Evolutionary conservation across 768 basidiomycete genomes (phyloP).

Genomic region (Melanogaster broomeanus): DNA sequence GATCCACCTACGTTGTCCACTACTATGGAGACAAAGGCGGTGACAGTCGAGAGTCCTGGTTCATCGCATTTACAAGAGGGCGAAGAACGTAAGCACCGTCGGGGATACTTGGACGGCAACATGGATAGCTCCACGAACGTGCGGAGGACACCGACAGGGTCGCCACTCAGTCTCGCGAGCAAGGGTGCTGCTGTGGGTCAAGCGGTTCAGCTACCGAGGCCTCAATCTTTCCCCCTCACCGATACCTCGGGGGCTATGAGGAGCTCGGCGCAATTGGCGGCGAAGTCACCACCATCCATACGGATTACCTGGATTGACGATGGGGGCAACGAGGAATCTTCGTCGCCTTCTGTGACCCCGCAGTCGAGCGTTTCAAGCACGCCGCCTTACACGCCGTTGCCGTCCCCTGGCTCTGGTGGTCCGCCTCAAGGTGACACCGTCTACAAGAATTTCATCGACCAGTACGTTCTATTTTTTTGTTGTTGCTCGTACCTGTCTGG

Average conservation of each 20-base stretch:
- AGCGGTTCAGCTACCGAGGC: slow-evolving; percentile 30
- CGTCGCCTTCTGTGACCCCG: slow-evolving; percentile 50
- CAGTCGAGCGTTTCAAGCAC: slow-evolving; percentile 46
- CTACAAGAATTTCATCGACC: slow-evolving; percentile 65
- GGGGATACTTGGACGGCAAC: slow-evolving; percentile 54
- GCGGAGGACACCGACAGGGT: slow-evolving; percentile 52
- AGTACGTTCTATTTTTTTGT: slow-evolving; percentile 42
- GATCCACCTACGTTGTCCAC: slow-evolving; percentile 6
- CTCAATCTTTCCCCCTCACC: slow-evolving; percentile 39
- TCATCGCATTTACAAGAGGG: slow-evolving; percentile 12
- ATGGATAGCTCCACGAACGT: slow-evolving; percentile 33
- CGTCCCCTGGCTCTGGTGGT: slow-evolving; percentile 40
- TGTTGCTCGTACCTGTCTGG: background rate
- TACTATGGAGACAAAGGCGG: slow-evolving; percentile 11
- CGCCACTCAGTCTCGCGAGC: slow-evolving; percentile 34
- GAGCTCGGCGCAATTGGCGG: slow-evolving; percentile 10
- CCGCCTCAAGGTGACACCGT: slow-evolving; percentile 34
- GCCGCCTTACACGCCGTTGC: slow-evolving; percentile 44
- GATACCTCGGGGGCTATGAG: background rate
- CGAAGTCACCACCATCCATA: slow-evolving; percentile 16
- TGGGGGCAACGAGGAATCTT: slow-evolving; percentile 35
- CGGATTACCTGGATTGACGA: slow-evolving; percentile 8
- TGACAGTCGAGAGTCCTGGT: slow-evolving; percentile 7
- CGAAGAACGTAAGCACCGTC: slow-evolving; percentile 50
- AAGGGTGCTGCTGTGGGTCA: slow-evolving; percentile 24